These are phyloP conservation scores for Tricholoma sp. DNA, from an alignment of 768 basidiomycete species.

Conservation along the genomic window DNA sequence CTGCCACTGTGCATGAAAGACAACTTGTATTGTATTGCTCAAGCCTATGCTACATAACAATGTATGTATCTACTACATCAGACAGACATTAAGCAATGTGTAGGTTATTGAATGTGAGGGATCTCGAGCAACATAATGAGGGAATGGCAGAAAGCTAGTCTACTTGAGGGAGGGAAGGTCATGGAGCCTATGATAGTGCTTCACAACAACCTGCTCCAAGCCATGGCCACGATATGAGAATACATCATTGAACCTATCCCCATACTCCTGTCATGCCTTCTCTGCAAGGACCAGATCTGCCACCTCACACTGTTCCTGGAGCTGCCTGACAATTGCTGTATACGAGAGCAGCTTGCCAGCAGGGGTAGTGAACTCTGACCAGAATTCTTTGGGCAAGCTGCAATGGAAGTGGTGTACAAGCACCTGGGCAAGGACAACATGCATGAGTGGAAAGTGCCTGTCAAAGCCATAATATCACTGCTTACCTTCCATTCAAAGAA, in stretches of 20 bases:
- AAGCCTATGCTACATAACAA: neutral
- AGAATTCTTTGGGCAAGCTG: neutral
- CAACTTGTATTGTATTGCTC: neutral
- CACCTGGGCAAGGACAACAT: neutral
- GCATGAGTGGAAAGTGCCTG: neutral
- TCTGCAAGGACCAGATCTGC: neutral
- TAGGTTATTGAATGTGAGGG: neutral
- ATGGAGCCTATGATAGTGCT: neutral
- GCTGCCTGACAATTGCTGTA: neutral
- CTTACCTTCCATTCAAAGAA: no score
- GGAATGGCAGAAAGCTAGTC: no score
- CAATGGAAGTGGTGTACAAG: neutral
- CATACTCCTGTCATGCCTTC: neutral
- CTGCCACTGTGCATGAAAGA: conserved; percentile 26
- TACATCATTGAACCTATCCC: neutral
- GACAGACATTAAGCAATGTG: neutral
- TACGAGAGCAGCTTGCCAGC: neutral
- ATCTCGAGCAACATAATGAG: neutral
- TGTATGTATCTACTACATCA: neutral
- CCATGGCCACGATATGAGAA: neutral
- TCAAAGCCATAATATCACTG: neutral
- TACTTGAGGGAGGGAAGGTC: neutral
- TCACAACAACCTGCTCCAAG: neutral
- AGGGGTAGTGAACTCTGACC: conserved; percentile 1
- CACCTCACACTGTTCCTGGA: neutral